Base-by-base conservation (phyloP, 805 yeast genomes). In the Torulaspora quercuum region DNA sequence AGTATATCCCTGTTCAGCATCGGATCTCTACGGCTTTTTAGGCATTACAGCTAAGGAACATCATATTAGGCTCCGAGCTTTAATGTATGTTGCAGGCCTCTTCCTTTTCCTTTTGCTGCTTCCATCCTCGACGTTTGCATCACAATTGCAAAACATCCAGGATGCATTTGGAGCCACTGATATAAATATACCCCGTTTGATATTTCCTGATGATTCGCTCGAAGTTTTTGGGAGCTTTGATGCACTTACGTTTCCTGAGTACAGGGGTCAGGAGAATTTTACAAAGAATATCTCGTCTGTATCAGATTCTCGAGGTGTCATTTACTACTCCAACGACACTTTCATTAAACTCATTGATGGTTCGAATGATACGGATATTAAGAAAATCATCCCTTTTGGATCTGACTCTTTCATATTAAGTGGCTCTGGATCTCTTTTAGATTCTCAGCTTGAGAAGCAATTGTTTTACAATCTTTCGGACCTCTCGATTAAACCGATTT, bases 351-450 rank as follows among this genome's bases (percentile, higher is more conserved):
- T 59, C 25, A 29, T 35, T n/a, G 41, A 43, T 13, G 42, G 44
- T 7, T 28, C 37, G 6, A 29, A 44, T 16, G 36, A 46, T 12
- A 43, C 55, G 2, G 11, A 35, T 4, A 44, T 59, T 6, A 29
- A 46, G 6, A 44, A 49, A 12, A 52, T 65, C 7, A 41, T 49
- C 6, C 62, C 68, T 3, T 39, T 59, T 15, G 55, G 54, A 2
- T 31, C 43, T 2, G 66, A 64, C 25, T 42, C 61, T 6, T 65
- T 63, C 41, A 52, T 68, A n/a, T 39, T 61, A 7, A 48, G 57
- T 31, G 66, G 66, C 24, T 13, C 50, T 34, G 61, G 72, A 33
- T 6, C 39, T 20, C 27, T 67, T 27, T 52, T 49, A 0, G 49
- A 47, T 3, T 35, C 35, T 13, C 33, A 50, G n/a, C 42, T 59